Base-by-base conservation (phyloP, 306 rosid species). In the Vigna hirtella region DNA sequence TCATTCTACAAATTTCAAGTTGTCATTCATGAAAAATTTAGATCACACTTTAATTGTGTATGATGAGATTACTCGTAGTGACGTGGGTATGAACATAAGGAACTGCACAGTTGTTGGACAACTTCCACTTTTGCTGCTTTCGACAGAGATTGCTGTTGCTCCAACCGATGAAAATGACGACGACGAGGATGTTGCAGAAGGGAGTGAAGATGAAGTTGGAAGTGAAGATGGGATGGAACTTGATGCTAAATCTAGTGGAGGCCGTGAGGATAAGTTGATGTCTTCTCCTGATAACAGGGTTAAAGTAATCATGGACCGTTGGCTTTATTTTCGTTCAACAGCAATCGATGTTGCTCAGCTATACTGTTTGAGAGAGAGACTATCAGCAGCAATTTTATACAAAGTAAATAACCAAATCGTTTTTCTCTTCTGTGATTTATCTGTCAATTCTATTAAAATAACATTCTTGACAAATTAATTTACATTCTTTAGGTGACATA, bases 291-390 rank as follows among this genome's bases (percentile, higher is more conserved):
- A 87, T 64, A 88, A 86, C 56, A 71, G 75, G 32, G 98, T 95
- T 32, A 83, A 55, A 69, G 86, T 93, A 34, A 84, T 95, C 75
- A 87, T 88, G 75, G 97, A 95, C 79, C 89, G 99, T 13, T 95
- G 98, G 98, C 89, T 91, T 69, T 66, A 70, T 80, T 90, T 85
- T 77, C 61, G 78, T 76, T 91, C 91, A 45, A 88, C 83, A 18
- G 97, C 99, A 68, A 92, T 95, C n/a, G 98, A 91, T 74, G 90
- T 95, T 85, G 97, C 99, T 80, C 97, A 93, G 85, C 67, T 95
- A 38, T 93, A 95, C 82, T 90, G 97, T 88, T 81, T 93, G 91
- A 92, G 96, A 81, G 98, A 95, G 88, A 87, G 98, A 64, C 79
- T 95, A 73, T 82, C 97, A 17, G 86, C 89, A 4, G 96, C 97